phyloP scores from a whole-genome alignment of 495 filamentous ascomycete genomes.

The Trichocladium antarcticum region DNA sequence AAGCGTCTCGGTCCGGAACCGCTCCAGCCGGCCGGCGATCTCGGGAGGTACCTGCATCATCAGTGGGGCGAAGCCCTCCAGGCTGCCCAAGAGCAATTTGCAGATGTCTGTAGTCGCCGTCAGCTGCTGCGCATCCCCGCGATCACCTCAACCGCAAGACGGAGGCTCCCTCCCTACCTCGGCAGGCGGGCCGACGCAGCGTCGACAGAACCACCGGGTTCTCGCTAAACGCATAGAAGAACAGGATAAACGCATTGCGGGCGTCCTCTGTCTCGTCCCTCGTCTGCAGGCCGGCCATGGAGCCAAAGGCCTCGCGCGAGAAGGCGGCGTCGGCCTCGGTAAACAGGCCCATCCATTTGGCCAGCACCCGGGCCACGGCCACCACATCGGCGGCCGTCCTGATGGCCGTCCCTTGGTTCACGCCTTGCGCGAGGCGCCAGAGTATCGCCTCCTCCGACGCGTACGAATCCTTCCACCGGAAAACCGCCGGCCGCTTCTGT shows the following conservation, averaged over 20 bases:
- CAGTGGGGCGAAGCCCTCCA: constrained; percentile 44
- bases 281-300: constrained; percentile 30
- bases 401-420: constrained; percentile 33
- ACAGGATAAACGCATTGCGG: constrained; percentile 44
- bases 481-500: background rate
- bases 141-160: background rate
- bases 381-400: constrained; percentile 26
- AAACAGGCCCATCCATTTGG: constrained; percentile 38
- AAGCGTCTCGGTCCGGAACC: constrained; percentile 42
- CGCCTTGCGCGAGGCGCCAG: constrained; percentile 38
- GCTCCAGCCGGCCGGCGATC: constrained; percentile 40
- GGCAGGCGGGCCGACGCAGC: constrained; percentile 34
- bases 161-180: constrained; percentile 25
- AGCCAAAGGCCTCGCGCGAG: constrained; percentile 29
- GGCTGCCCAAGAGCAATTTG: constrained; percentile 35
- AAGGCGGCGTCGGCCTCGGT: constrained; percentile 32
- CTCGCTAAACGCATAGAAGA: constrained; percentile 39
- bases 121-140: constrained; percentile 3
- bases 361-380: constrained; percentile 25
- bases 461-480: constrained; percentile 38
- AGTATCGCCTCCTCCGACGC: constrained; percentile 41
- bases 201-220: constrained; percentile 38
- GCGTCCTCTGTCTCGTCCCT: constrained; percentile 39
- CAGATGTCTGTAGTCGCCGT: constrained; percentile 28
- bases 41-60: constrained; percentile 40